Evolutionary conservation across 2,329 filamentous ascomycete species (phyloP).

Genomic region (Graphiopsis chlorocephala): DNA sequence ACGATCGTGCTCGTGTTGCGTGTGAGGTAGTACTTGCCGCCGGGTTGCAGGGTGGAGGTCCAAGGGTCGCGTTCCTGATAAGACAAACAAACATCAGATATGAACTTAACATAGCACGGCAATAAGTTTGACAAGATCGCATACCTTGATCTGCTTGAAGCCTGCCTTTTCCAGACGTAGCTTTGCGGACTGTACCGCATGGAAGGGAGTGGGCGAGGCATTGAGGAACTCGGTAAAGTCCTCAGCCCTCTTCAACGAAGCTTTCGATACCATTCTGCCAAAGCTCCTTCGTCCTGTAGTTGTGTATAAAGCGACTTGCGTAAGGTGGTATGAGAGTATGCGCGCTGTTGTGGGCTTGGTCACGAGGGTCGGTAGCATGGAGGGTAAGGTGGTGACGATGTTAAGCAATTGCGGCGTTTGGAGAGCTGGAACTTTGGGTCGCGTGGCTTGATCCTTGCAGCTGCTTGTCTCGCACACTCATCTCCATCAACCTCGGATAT

Average conservation of each 20-base stretch:
- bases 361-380: not conserved
- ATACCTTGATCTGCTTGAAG: conserved; percentile 76
- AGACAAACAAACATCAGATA: not conserved
- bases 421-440: not conserved
- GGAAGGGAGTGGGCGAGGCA: conserved; percentile 90
- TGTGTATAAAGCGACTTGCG: not conserved
- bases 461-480: not conserved
- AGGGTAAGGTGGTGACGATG: conserved; percentile 3
- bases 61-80: conserved; percentile 78
- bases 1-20: conserved; percentile 90
- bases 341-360: not conserved
- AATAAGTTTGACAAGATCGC: not conserved
- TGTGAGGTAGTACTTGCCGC: conserved; percentile 94
- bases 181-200: conserved; percentile 80
- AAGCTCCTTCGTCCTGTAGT: not conserved
- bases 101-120: not conserved
- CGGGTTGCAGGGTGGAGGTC: conserved; percentile 73
- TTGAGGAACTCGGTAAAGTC: conserved; percentile 95
- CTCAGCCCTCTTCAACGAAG: conserved; percentile 55
- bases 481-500: conserved; percentile 1
- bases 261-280: conserved; percentile 32
- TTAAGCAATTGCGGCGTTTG: conserved; percentile 1
- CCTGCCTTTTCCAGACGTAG: conserved; percentile 75
- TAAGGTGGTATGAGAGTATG: not conserved
- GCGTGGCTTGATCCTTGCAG: conserved; percentile 1